Evolutionary conservation across 2,329 filamentous ascomycete genomes (phyloP).

Genomic region (Colletotrichum tropicicola): DNA sequence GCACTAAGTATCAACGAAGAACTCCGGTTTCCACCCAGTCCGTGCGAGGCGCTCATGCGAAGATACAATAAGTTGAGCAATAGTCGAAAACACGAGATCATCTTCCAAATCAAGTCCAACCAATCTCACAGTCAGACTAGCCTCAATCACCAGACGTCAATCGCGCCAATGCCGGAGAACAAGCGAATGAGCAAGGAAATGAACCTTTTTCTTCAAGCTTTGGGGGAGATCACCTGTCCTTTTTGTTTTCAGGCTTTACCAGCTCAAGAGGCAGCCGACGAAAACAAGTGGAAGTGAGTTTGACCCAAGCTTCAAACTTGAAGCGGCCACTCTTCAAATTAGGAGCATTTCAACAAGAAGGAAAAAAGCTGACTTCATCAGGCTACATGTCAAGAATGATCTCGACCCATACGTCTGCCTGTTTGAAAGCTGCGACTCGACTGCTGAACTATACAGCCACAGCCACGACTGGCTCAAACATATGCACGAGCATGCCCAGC

Average conservation of each 20-base stretch:
- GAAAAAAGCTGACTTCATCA: background rate
- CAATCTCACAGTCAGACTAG: background rate
- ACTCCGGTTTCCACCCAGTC: background rate
- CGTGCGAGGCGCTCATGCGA: background rate
- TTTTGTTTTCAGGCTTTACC: background rate
- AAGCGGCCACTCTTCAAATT: too few relatives aligned
- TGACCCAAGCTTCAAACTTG: background rate
- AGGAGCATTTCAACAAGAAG: background rate
- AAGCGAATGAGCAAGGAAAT: background rate
- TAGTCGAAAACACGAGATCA: background rate
- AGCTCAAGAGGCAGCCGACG: background rate
- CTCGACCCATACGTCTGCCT: conserved; percentile 34
- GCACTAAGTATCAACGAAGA: background rate
- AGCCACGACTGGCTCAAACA: conserved; percentile 17
- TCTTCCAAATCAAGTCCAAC: background rate
- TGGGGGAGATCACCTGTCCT: conserved; percentile 1
- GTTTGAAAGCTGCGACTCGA: conserved; percentile 28
- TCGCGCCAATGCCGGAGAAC: too few relatives aligned
- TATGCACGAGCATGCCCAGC: background rate
- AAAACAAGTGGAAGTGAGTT: conserved; percentile 1
- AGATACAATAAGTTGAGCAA: background rate
- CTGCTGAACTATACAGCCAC: conserved; percentile 17
- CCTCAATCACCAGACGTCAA: too few relatives aligned
- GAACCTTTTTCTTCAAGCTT: background rate
- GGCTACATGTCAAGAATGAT: conserved; percentile 15